A percentile compares a stretch with the other conserved stretches of the same genome.
phyloP scores from a whole-genome alignment of 768 basidiomycete genomes.

The Auricularia auricula-judae region DNA sequence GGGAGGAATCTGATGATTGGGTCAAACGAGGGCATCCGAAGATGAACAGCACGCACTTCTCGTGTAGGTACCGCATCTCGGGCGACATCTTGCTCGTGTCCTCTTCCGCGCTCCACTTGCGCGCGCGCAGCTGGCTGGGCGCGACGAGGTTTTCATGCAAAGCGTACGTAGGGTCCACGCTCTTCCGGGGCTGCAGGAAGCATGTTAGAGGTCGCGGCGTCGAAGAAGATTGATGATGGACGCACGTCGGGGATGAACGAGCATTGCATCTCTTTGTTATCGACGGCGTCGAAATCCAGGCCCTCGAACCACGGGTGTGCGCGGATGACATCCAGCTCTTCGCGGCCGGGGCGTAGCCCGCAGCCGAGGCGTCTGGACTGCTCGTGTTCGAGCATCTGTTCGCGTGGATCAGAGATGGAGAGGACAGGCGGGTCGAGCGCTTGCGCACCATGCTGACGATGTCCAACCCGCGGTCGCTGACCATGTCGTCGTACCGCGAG shows the following conservation, averaged over 20 bases:
- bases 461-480: neutral
- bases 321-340: constrained; percentile 25
- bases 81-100: constrained; percentile 25
- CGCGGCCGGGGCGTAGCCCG: constrained; percentile 16
- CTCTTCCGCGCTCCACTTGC: constrained; percentile 31
- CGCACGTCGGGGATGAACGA: constrained; percentile 31
- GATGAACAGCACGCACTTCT: constrained; percentile 20
- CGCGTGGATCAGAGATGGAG: too few relatives aligned
- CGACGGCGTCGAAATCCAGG: constrained; percentile 27
- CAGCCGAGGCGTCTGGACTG: constrained; percentile 28
- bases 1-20: neutral
- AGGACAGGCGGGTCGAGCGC: too few relatives aligned
- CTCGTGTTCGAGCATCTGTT: constrained; percentile 30
- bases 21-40: neutral
- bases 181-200: neutral
- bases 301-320: constrained; percentile 29
- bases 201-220: constrained; percentile 8
- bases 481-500: neutral
- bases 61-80: constrained; percentile 33
- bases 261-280: constrained; percentile 25
- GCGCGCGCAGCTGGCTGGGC: constrained; percentile 33
- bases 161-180: constrained; percentile 33
- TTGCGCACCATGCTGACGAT: neutral
- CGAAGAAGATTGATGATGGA: neutral
- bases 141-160: constrained; percentile 33